Percentiles rank a stretch among this genome's conserved stretches.
Evolutionary conservation across 192 early-diverging fungal genomes (phyloP).

Genomic region (Dimargaris xerosporica): DNA sequence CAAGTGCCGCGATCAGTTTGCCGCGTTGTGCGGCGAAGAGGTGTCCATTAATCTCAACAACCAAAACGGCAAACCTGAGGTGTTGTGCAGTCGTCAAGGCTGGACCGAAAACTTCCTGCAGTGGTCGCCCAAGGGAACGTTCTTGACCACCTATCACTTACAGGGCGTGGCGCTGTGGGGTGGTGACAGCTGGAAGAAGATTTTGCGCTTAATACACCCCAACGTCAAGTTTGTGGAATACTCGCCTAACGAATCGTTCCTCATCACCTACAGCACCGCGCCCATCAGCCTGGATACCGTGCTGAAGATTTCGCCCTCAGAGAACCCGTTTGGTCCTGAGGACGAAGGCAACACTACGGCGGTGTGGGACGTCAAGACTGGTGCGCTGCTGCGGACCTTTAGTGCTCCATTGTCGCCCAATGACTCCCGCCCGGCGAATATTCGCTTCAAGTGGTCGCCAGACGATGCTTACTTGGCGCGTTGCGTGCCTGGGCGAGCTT

Average conservation of each 20-base stretch:
- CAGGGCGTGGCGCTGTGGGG: constrained; percentile 96
- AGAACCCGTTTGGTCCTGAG: constrained; percentile 45
- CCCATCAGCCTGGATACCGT: constrained; percentile 50
- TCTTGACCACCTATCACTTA: constrained; percentile 83
- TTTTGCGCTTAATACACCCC: constrained; percentile 80
- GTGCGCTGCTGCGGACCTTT: constrained; percentile 82
- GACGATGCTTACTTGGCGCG: constrained; percentile 92
- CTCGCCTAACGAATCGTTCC: constrained; percentile 84
- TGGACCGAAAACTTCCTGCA: constrained; percentile 90
- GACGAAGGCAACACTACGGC: constrained; percentile 62
- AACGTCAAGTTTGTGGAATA: constrained; percentile 85
- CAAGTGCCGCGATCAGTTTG: constrained; percentile 80
- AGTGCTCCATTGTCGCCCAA: constrained; percentile 22
- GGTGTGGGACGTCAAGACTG: constrained; percentile 85
- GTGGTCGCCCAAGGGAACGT: constrained; percentile 92
- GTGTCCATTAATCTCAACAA: constrained; percentile 83
- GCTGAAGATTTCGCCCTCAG: constrained; percentile 41
- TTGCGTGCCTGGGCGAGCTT: constrained; percentile 49
- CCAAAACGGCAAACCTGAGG: constrained; percentile 67
- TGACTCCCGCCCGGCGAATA: constrained; percentile 5
- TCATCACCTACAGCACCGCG: constrained; percentile 82
- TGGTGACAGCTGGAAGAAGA: constrained; percentile 78
- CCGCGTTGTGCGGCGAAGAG: constrained; percentile 68
- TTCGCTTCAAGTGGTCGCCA: constrained; percentile 84
- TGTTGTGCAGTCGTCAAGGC: constrained; percentile 37